These are phyloP conservation scores for Boeremia lycopersici DNA, from an alignment of 2,329 filamentous ascomycete genomes.

Conservation along the genomic window DNA sequence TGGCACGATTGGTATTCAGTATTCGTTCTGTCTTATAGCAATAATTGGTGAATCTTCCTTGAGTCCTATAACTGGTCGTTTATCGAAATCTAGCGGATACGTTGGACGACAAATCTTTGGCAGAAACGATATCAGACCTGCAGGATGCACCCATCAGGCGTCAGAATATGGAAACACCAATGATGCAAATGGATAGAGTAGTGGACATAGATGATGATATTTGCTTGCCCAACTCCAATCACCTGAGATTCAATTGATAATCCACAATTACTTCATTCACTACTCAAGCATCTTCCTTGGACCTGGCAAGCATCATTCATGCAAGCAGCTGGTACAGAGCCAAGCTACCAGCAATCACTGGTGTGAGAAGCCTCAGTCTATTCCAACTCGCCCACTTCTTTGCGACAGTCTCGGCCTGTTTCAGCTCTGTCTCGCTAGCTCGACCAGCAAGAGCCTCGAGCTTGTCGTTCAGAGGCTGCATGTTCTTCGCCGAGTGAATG, in stretches of 20 bases:
- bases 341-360: conserved; percentile 41
- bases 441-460: conserved; percentile 50
- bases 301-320: neutral
- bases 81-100: neutral
- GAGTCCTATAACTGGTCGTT: neutral
- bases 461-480: conserved; percentile 59
- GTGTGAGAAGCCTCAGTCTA: conserved; percentile 43
- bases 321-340: conserved; percentile 40
- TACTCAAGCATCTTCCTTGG: neutral
- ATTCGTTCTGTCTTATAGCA: neutral
- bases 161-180: no score
- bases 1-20: neutral
- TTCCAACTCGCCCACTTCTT: conserved; percentile 47
- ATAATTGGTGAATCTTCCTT: neutral
- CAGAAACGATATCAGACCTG: neutral
- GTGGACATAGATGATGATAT: neutral
- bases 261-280: neutral
- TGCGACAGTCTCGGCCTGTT: conserved; percentile 40
- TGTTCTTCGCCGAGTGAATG: conserved; percentile 57
- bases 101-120: neutral
- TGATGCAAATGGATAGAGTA: neutral
- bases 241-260: neutral
- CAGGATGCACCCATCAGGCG: no score
- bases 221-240: neutral
- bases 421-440: conserved; percentile 39